phyloP scores from a whole-genome alignment of 1,284 basidiomycete species.

The Phaffia rhodozyma region DNA sequence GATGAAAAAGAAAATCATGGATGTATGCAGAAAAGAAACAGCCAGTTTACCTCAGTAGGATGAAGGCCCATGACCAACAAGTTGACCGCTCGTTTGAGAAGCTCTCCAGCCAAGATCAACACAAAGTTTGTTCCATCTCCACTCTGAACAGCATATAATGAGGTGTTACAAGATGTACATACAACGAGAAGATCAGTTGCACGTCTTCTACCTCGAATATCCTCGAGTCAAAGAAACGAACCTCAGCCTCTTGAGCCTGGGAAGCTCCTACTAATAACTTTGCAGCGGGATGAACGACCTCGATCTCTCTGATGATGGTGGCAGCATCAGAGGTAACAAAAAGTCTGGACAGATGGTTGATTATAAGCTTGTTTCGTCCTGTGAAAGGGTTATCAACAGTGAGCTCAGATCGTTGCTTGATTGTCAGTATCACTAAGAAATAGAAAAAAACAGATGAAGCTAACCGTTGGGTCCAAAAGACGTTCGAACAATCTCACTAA shows the following conservation, averaged over 20 bases:
- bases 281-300: constrained; percentile 95
- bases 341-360: constrained; percentile 88
- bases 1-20: neutral
- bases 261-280: constrained; percentile 96
- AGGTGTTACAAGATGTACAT: neutral
- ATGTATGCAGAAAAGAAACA: neutral
- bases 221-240: constrained; percentile 33
- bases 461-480: constrained; percentile 90
- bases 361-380: constrained; percentile 90
- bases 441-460: constrained; percentile 26
- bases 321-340: constrained; percentile 99
- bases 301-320: constrained; percentile 95
- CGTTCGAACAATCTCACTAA: constrained; percentile 89
- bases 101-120: constrained; percentile 87
- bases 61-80: constrained; percentile 93
- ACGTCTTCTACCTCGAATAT: neutral
- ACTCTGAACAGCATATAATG: constrained; percentile 45
- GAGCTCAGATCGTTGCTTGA: constrained; percentile 6
- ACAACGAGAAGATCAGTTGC: neutral
- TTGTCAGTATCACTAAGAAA: neutral
- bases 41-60: constrained; percentile 56
- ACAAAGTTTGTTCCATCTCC: constrained; percentile 95
- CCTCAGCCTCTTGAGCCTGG: constrained; percentile 91
- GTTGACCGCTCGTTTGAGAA: constrained; percentile 86
- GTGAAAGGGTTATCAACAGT: constrained; percentile 5